These are phyloP conservation scores for Saxophila tyrrhenica DNA, from an alignment of 495 filamentous ascomycete genomes.

Conservation along the genomic window DNA sequence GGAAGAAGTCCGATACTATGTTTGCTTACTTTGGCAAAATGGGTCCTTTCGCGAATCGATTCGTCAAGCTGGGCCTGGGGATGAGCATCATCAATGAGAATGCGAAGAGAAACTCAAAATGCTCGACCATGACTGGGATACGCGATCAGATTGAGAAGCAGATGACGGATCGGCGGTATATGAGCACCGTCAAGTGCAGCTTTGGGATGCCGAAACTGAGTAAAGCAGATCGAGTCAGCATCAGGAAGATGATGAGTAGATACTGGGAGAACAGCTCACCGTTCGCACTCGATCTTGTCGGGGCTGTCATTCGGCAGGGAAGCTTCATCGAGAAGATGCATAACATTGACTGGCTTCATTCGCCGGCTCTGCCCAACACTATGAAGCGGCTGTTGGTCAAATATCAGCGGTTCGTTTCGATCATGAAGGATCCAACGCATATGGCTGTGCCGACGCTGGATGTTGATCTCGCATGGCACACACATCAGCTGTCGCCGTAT, in stretches of 20 bases:
- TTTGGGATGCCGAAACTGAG: too few species aligned
- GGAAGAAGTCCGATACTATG: background rate
- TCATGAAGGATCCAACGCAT: constrained; percentile 48
- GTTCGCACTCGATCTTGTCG: constrained; percentile 64
- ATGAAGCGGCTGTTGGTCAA: constrained; percentile 57
- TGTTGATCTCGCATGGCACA: constrained; percentile 79
- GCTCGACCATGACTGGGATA: background rate
- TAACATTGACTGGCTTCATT: constrained; percentile 65
- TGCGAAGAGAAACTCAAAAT: background rate
- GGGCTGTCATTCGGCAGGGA: constrained; percentile 70
- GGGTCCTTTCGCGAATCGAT: background rate
- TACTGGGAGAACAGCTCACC: constrained; percentile 68
- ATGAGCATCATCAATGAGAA: background rate
- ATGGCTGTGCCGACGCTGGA: constrained; percentile 73
- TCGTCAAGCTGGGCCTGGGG: background rate
- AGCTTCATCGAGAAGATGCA: constrained; percentile 77
- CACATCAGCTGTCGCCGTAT: constrained; percentile 50
- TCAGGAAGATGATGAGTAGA: constrained; percentile 60
- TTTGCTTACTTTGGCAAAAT: background rate
- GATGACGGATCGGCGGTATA: background rate
- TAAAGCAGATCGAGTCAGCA: constrained; percentile 35
- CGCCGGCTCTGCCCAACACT: constrained; percentile 49
- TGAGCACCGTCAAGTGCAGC: too few species aligned
- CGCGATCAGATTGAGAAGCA: constrained; percentile 7
- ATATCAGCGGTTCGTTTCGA: constrained; percentile 56